Evolutionary conservation across 179 eudicot species (phyloP).

Genomic region (Spinacia oleracea): DNA sequence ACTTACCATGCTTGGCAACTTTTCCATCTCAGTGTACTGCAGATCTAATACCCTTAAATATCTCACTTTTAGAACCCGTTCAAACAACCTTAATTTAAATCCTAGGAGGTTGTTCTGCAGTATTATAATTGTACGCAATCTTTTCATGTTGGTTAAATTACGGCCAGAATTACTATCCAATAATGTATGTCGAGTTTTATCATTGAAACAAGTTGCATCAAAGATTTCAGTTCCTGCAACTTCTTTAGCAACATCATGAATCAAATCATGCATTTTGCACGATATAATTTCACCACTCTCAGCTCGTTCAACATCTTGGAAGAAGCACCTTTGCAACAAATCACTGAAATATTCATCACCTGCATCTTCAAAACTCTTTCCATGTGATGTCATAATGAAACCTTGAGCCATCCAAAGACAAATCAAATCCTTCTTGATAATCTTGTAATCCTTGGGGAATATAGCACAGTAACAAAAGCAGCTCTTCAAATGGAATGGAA

Average conservation of each 20-base stretch:
- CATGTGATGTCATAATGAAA: slow-evolving; percentile 18
- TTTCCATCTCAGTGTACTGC: not conserved
- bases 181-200: not conserved
- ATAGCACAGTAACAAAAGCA: slow-evolving; percentile 45
- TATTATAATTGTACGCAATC: not conserved
- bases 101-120: too few relatives aligned
- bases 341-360: slow-evolving; percentile 35
- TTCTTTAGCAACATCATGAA: slow-evolving; percentile 41
- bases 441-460: slow-evolving; percentile 36
- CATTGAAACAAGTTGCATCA: too few relatives aligned
- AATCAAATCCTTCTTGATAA: slow-evolving; percentile 33
- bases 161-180: not conserved
- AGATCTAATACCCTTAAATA: slow-evolving; percentile 10
- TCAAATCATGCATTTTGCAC: slow-evolving; percentile 42
- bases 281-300: slow-evolving; percentile 9
- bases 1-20: slow-evolving; percentile 4
- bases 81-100: too few relatives aligned
- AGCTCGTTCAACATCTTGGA: slow-evolving; percentile 32
- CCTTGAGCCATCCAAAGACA: slow-evolving; percentile 48
- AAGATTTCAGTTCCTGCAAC: slow-evolving; percentile 14
- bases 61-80: not conserved
- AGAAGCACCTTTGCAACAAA: slow-evolving; percentile 37
- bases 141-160: not conserved
- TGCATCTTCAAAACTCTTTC: slow-evolving; percentile 24
- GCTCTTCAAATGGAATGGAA: slow-evolving; percentile 26